A percentile compares a stretch with the other conserved stretches of the same genome.
These are phyloP conservation scores for Pseudohyphozyma bogoriensis DNA, from an alignment of 768 basidiomycete species.

Conservation along the genomic window DNA sequence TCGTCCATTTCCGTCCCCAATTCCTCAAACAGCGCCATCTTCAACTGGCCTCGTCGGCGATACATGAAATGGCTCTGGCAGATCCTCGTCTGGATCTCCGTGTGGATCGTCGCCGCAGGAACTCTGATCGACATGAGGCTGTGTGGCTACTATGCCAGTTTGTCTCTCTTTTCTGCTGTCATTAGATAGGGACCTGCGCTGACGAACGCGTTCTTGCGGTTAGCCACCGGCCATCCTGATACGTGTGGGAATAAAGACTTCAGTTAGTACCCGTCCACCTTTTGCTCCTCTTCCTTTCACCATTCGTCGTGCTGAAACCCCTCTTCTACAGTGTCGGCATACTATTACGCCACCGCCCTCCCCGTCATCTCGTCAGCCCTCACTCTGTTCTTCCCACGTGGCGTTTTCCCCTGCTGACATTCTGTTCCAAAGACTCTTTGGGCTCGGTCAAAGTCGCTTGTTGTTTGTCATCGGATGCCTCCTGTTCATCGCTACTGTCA, in stretches of 20 bases:
- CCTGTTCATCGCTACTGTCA: conserved; percentile 35
- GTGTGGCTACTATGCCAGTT: conserved; percentile 5
- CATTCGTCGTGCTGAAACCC: too few relatives aligned
- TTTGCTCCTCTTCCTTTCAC: too few relatives aligned
- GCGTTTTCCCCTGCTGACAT: too few relatives aligned
- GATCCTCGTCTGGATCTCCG: conserved; percentile 40
- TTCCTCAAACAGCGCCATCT: too few relatives aligned
- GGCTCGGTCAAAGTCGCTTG: conserved; percentile 37
- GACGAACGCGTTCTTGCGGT: conserved; percentile 26
- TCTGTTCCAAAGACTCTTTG: conserved; percentile 33
- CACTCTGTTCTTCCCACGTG: too few relatives aligned
- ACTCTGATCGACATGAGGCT: conserved; percentile 15
- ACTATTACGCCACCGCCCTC: conserved; percentile 34
- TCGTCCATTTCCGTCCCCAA: too few relatives aligned
- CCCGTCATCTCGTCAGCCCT: conserved; percentile 31
- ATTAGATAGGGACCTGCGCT: too few relatives aligned
- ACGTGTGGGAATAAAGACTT: too few relatives aligned
- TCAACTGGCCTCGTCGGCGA: too few relatives aligned
- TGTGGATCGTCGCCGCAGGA: conserved; percentile 6
- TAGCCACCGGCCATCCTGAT: conserved; percentile 32
- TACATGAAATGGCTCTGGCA: conserved; percentile 47
- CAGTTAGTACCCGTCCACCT: too few relatives aligned
- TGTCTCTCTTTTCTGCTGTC: too few relatives aligned
- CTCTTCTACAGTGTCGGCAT: conserved; percentile 33
- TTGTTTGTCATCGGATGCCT: conserved; percentile 30